Evolutionary conservation across 129 eudicot genomes (phyloP).

Genomic region (Artemisia tridentata): DNA sequence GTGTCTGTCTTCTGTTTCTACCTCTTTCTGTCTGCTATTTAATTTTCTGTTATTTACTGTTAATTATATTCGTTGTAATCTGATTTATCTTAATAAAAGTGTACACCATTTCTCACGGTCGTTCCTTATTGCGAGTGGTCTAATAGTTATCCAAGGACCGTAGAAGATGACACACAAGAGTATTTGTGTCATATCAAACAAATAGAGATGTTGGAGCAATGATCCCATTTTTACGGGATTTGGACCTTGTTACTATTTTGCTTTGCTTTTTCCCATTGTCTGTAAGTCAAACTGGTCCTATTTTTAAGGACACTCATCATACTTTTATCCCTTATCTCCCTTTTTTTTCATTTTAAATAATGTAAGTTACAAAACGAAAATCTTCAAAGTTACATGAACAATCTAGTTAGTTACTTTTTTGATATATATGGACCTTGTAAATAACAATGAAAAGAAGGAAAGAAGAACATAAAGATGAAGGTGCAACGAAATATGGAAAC

Average conservation of each 20-base stretch:
- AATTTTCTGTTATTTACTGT: no score
- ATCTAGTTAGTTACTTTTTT: background rate
- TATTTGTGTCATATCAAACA: constrained; percentile 26
- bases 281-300: constrained; percentile 38
- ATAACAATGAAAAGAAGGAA: background rate
- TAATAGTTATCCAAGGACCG: constrained; percentile 29
- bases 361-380: background rate
- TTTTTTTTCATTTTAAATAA: background rate
- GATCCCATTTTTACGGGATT: constrained; percentile 44
- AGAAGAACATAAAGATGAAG: no score
- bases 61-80: no score
- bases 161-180: constrained; percentile 18
- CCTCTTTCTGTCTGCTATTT: no score
- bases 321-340: constrained; percentile 22
- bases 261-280: constrained; percentile 31
- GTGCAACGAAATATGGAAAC: no score
- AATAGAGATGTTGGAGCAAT: constrained; percentile 35
- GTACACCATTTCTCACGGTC: no score
- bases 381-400: background rate
- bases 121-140: no score
- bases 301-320: constrained; percentile 42
- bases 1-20: no score
- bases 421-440: background rate
- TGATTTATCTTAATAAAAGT: no score
- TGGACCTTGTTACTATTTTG: constrained; percentile 27